Base-by-base conservation (phyloP, 1,139 yeast species). In the Meyerozyma guilliermondii region DNA sequence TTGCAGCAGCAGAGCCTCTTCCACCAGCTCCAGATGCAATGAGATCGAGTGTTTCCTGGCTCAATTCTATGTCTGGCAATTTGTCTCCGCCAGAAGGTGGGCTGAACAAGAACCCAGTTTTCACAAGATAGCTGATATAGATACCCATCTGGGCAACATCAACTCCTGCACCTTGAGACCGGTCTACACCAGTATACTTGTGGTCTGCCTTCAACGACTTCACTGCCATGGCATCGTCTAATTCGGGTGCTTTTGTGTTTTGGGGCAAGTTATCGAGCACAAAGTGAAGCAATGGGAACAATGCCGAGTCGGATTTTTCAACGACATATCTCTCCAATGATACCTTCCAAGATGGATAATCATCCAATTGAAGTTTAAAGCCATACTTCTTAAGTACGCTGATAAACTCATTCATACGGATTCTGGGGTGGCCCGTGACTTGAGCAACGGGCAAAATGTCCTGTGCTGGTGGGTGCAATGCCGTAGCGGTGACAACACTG, bases 391-490 rank as follows among this genome's bases (percentile, higher is more conserved):
- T 65, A 58, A 91, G 72, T 10, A 83, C 59, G 28, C 81, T 80
- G 54, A 92, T 66, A 66, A 81, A 91, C 51, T 85, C 82, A 56
- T 80, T 81, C 69, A 91, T 85, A 41, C 78, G 71, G 46, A 88
- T 80, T 62, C 98, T 80, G 48, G 98, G 99, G 56, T 92, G 98
- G 11, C 94, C 95, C 3, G 98, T 92, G n/a, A 92, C 97, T 42
- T 92, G 98, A 1, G 91, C 92, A 41, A 92, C 98, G 1, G 80
- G 67, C 38, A 87, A 65, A 39, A 67, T 74, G 14, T 60, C 59
- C 5, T 55, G 46, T 27, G 58, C 60, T 30, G 94, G 88, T 28
- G 96, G 95, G 52, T 80, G 79, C 51, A 92, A 73, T 0, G 96
- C 84, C 27, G 94, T 70, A 1, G 98, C 89, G 41, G 83, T 87